Base-by-base conservation (phyloP, 352 stramenopile species). In the Phytophthora rubi region DNA sequence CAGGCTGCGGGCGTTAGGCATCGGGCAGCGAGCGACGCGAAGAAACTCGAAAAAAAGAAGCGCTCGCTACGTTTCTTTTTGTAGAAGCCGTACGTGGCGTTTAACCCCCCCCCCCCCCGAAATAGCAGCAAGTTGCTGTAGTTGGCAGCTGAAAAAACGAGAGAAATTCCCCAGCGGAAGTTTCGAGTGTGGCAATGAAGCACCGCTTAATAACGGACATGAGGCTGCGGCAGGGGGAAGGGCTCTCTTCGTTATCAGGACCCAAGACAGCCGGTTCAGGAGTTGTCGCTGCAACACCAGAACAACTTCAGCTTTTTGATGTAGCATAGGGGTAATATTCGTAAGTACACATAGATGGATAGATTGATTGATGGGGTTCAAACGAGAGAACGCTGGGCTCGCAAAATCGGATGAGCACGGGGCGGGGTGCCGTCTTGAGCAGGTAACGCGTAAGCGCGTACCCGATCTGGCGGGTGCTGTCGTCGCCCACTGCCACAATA, bases 381-480 rank as follows among this genome's bases (percentile, higher is more conserved):
- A 51, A 67, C 75, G 49, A 88, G 58, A 37, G 84, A 90, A 88
- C 71, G 62, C 83, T 91, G 37, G 87, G 83, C 54, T 93, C 87
- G 68, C 85, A 90, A 71, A 93, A 90, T 67, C 85, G 83, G 51
- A 94, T 82, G 47, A 80, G 76, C 32, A 94, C 76, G 23, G 87
- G 87, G 16, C 87, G 73, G 16, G 74, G 53, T 1, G 85, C 79
- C 7, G 87, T 92, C 79, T 88, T 85, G 49, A 94, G 80, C 61
- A 94, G 59, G 62, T 91, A 93, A 3, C 82, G 82, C 21, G 82
- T 83, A 26, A 94, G 56, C 1, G 70, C 65, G 68, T 94, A 94
- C 47, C 83, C 81, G 16, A 94, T 76, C 45, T 83, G 68, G 23
- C 79, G 77, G n/a, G 87, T 94, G 59, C 71, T 86, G 62, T 94